These are phyloP conservation scores for Fusarium begoniae DNA, from an alignment of 2,329 filamentous ascomycete species.

Conservation along the genomic window DNA sequence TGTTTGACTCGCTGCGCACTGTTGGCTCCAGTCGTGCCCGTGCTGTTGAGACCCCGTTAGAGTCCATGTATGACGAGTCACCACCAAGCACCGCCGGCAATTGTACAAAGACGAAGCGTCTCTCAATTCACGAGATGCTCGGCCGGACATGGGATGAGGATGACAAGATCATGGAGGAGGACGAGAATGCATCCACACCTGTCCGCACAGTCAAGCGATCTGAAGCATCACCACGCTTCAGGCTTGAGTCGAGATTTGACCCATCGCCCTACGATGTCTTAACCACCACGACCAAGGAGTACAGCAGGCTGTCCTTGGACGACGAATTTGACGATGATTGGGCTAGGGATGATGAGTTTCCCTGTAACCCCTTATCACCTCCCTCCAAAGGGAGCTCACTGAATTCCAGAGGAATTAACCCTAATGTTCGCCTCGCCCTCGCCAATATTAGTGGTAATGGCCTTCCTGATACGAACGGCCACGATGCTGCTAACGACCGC, in stretches of 20 bases:
- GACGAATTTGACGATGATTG: slow-evolving; percentile 73
- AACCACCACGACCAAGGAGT: slow-evolving; percentile 50
- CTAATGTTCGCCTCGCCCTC: slow-evolving; percentile 64
- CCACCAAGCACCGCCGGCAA: slow-evolving; percentile 67
- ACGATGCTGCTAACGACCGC: slow-evolving; percentile 50
- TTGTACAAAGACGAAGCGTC: slow-evolving; percentile 61
- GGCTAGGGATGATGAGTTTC: slow-evolving; percentile 62
- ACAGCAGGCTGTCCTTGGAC: slow-evolving; percentile 64
- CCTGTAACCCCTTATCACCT: slow-evolving; percentile 67
- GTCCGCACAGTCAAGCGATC: slow-evolving; percentile 51
- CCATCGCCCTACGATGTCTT: slow-evolving; percentile 47
- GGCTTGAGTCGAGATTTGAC: slow-evolving; percentile 44
- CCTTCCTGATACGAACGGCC: slow-evolving; percentile 45
- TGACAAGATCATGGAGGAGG: slow-evolving; percentile 69
- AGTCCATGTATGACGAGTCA: slow-evolving; percentile 85
- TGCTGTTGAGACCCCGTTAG: slow-evolving; percentile 75
- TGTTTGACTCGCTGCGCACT: slow-evolving; percentile 80
- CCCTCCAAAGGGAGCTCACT: slow-evolving; percentile 61
- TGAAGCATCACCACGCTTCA: slow-evolving; percentile 43
- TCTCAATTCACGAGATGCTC: slow-evolving; percentile 68
- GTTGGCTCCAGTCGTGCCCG: slow-evolving; percentile 72
- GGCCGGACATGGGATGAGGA: slow-evolving; percentile 64
- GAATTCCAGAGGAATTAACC: slow-evolving; percentile 63
- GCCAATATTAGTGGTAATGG: slow-evolving; percentile 61
- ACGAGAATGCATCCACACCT: slow-evolving; percentile 65